These are phyloP conservation scores for Podospora conica DNA, from an alignment of 495 filamentous ascomycete species.

Conservation along the genomic window DNA sequence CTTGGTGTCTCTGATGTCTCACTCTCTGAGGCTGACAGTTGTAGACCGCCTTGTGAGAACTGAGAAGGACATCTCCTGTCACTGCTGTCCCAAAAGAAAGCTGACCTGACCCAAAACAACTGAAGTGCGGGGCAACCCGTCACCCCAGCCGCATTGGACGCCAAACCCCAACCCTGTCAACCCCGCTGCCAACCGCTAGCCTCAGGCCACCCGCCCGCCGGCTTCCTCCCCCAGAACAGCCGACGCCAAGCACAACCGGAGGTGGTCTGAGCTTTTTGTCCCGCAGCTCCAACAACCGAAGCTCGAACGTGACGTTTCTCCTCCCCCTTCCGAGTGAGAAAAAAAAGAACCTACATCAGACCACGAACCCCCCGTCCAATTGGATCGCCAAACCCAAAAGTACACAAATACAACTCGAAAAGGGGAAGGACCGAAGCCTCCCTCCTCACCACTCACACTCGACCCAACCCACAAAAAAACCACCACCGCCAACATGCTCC, in stretches of 20 bases:
- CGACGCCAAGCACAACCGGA: not conserved
- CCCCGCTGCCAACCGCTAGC: not conserved
- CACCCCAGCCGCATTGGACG: not conserved
- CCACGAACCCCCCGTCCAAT: constrained; percentile 5
- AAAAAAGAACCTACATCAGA: constrained; percentile 10
- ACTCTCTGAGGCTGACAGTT: not conserved
- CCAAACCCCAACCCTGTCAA: not conserved
- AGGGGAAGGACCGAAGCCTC: not conserved
- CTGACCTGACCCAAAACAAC: not conserved
- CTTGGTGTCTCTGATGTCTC: too few species aligned
- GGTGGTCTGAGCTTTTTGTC: not conserved
- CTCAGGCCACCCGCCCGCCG: not conserved
- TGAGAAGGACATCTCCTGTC: too few species aligned
- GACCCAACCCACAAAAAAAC: constrained; percentile 2
- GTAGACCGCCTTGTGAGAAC: not conserved
- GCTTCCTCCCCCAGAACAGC: constrained; percentile 1
- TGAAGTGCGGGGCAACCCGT: constrained; percentile 1
- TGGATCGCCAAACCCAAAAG: constrained; percentile 4
- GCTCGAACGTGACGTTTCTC: constrained; percentile 11
- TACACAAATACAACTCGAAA: not conserved
- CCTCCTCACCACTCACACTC: not conserved
- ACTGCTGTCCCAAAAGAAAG: not conserved
- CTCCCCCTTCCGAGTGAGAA: not conserved
- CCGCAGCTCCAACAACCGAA: constrained; percentile 1
- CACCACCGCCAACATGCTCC: constrained; percentile 50